These are phyloP conservation scores for Cystobasidium slooffiae DNA, from an alignment of 1,284 basidiomycete genomes.

Conservation along the genomic window DNA sequence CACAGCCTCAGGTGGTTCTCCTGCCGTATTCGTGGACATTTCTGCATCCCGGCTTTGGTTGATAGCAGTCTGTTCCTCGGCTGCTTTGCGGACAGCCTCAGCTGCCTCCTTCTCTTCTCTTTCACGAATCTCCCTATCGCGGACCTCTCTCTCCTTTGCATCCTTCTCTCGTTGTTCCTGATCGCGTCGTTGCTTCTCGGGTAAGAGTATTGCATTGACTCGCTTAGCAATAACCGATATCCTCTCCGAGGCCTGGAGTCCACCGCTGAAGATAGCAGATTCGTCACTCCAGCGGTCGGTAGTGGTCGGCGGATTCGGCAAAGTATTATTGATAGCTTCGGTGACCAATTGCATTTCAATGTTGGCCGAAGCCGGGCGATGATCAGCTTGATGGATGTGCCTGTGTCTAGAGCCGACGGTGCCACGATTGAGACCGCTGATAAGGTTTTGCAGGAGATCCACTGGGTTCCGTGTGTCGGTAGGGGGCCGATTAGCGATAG, in stretches of 20 bases:
- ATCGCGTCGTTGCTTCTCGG: conserved; percentile 59
- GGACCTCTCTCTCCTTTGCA: conserved; percentile 56
- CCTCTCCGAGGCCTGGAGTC: conserved; percentile 27
- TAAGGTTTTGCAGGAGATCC: conserved; percentile 27
- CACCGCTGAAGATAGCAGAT: conserved; percentile 31
- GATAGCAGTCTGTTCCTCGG: background rate
- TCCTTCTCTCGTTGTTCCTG: conserved; percentile 55
- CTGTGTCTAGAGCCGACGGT: conserved; percentile 12
- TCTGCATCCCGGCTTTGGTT: background rate
- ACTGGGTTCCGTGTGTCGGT: conserved; percentile 4
- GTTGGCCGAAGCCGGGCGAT: background rate
- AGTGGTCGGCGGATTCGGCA: background rate
- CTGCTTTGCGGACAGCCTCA: conserved; percentile 52
- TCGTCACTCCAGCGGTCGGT: conserved; percentile 36
- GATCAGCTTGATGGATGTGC: conserved; percentile 3
- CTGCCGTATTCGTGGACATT: conserved; percentile 51
- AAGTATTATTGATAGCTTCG: conserved; percentile 19
- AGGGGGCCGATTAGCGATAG: background rate
- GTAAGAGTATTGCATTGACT: conserved; percentile 19
- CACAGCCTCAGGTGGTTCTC: conserved; percentile 57
- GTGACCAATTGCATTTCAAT: conserved; percentile 26
- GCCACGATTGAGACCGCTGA: conserved; percentile 4
- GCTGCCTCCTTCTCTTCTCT: conserved; percentile 53
- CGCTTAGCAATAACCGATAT: conserved; percentile 19
- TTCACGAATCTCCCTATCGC: conserved; percentile 47